Evolutionary conservation across 805 yeast genomes (phyloP).

Genomic region (Saturnispora sanitii): DNA sequence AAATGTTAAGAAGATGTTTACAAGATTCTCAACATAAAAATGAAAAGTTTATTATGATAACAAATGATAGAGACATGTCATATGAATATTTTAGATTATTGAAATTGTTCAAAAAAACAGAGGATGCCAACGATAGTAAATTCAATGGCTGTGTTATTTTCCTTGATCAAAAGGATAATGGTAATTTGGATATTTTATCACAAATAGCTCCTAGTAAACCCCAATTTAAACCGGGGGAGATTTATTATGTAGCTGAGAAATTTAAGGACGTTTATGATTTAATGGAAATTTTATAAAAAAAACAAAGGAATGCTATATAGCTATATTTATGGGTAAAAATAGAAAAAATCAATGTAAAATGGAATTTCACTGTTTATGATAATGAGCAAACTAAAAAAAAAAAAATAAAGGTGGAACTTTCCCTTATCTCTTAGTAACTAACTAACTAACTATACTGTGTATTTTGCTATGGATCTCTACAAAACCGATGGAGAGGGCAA

Average conservation of each 20-base stretch:
- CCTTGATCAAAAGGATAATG: constrained; percentile 9
- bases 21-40: constrained; percentile 2
- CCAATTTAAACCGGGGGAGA: constrained; percentile 11
- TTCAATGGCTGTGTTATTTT: constrained; percentile 18
- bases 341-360: too few relatives aligned
- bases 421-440: background rate
- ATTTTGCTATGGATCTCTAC: too few relatives aligned
- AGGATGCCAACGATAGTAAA: background rate
- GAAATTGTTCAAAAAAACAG: constrained; percentile 13
- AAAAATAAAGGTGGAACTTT: background rate
- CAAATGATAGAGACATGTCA: constrained; percentile 19
- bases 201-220: background rate
- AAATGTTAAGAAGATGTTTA: constrained; percentile 10
- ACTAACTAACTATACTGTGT: too few relatives aligned
- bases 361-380: too few relatives aligned
- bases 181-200: background rate
- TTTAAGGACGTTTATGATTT: constrained; percentile 18
- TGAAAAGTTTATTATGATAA: constrained; percentile 16
- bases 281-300: constrained; percentile 11
- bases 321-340: too few relatives aligned
- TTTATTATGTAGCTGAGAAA: constrained; percentile 16
- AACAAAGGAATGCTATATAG: too few relatives aligned
- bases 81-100: constrained; percentile 20
- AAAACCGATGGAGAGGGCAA: background rate
- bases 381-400: too few relatives aligned